These are phyloP conservation scores for Aspergillus nanangensis DNA, from an alignment of 495 filamentous ascomycete genomes.

Conservation along the genomic window DNA sequence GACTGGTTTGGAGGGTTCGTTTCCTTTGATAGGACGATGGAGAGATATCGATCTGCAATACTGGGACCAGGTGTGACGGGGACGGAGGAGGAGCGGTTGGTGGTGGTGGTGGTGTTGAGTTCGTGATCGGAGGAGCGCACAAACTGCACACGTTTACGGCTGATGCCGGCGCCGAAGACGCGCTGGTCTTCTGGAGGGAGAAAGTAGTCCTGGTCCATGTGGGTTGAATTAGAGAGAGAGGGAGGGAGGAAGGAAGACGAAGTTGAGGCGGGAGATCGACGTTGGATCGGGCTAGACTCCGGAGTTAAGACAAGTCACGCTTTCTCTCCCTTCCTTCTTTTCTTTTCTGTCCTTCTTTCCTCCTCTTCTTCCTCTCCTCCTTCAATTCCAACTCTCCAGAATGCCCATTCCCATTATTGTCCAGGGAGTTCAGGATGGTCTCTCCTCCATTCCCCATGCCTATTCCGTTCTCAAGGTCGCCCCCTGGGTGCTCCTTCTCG, in stretches of 20 bases:
- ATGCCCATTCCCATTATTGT: conserved; percentile 82
- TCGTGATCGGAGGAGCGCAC: conserved; percentile 59
- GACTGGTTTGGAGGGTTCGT: conserved; percentile 12
- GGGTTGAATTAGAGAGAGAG: background rate
- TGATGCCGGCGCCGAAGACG: conserved; percentile 75
- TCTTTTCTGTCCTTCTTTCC: background rate
- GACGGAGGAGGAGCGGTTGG: conserved; percentile 17
- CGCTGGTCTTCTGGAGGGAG: conserved; percentile 68
- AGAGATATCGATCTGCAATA: conserved; percentile 65
- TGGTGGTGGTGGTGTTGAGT: conserved; percentile 37
- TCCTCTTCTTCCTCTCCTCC: conserved; percentile 7
- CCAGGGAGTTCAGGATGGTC: conserved; percentile 57
- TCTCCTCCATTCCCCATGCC: conserved; percentile 60
- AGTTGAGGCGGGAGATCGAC: conserved; percentile 20
- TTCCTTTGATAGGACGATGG: conserved; percentile 57
- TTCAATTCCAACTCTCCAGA: conserved; percentile 3
- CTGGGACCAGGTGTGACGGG: conserved; percentile 26
- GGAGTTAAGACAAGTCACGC: background rate
- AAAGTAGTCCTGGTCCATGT: conserved; percentile 52
- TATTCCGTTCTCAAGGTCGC: conserved; percentile 55
- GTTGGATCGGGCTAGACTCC: too few species aligned
- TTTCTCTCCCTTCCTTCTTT: conserved; percentile 5
- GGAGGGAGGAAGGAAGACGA: background rate
- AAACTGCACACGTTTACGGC: conserved; percentile 74
- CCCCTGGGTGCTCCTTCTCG: conserved; percentile 55